A percentile compares a stretch with the other conserved stretches of the same genome.
Evolutionary conservation across 495 filamentous ascomycete species (phyloP).

Genomic region (Penicillium fimorum): DNA sequence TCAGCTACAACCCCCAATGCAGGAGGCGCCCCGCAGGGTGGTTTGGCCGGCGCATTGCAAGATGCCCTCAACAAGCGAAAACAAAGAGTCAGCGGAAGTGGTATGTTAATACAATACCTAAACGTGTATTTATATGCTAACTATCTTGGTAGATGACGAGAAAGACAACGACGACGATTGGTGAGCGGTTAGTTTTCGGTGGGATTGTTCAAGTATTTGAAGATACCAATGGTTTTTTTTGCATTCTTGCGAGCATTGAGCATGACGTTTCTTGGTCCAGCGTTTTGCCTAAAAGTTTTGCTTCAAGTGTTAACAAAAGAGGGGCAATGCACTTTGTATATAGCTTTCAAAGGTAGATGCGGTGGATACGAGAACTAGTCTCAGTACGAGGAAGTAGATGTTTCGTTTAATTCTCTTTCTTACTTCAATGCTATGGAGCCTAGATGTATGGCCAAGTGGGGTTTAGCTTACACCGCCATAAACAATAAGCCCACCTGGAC

Average conservation of each 20-base stretch:
- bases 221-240: conserved; percentile 23
- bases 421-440: not conserved
- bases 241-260: conserved; percentile 24
- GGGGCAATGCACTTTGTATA: conserved; percentile 21
- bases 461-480: not conserved
- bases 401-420: not conserved
- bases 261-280: conserved; percentile 19
- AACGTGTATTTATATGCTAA: conserved; percentile 15
- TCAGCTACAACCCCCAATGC: conserved; percentile 48
- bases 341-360: conserved; percentile 18
- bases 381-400: not conserved
- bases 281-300: conserved; percentile 23
- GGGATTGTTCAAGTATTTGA: conserved; percentile 15
- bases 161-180: conserved; percentile 76
- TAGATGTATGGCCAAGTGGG: not conserved
- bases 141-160: conserved; percentile 64
- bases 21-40: conserved; percentile 57
- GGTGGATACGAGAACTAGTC: conserved; percentile 1
- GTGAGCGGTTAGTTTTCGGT: conserved; percentile 36
- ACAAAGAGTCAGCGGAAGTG: conserved; percentile 83
- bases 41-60: conserved; percentile 79
- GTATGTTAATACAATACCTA: conserved; percentile 55
- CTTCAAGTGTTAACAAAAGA: conserved; percentile 15
- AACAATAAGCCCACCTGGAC: not conserved
- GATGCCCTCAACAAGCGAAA: conserved; percentile 76